Conservation (phyloP, 2,329 filamentous ascomycete species). For the Colletotrichum chrysophilum region DNA sequence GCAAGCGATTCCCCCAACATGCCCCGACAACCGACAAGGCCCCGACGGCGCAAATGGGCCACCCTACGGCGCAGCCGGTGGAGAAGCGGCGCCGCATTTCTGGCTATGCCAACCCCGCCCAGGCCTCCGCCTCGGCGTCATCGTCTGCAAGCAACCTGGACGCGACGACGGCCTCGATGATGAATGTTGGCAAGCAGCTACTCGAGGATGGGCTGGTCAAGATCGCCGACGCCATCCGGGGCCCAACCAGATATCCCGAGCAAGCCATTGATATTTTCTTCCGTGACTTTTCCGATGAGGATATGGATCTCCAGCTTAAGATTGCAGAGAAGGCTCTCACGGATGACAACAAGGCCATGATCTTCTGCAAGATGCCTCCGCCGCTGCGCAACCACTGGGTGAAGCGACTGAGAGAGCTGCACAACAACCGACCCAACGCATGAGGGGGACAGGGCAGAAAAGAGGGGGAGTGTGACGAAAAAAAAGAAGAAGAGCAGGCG, state of each 20-base stretch:
- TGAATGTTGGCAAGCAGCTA: slow-evolving; percentile 25
- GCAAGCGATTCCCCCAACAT: slow-evolving; percentile 44
- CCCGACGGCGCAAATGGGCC: slow-evolving; percentile 19
- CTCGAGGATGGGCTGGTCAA: slow-evolving; percentile 41
- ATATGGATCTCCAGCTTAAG: slow-evolving; percentile 63
- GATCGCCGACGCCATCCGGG: slow-evolving; percentile 44
- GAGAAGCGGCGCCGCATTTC: slow-evolving; percentile 42
- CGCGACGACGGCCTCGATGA: slow-evolving; percentile 21
- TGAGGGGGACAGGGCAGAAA: neutral
- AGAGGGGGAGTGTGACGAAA: neutral
- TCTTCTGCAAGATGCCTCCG: slow-evolving; percentile 66
- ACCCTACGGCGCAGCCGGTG: slow-evolving; percentile 9
- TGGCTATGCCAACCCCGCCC: slow-evolving; percentile 25
- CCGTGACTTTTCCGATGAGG: slow-evolving; percentile 61
- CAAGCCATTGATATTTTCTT: slow-evolving; percentile 66
- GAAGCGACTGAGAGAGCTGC: slow-evolving; percentile 53
- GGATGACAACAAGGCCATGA: slow-evolving; percentile 65
- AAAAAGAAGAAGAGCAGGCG: neutral
- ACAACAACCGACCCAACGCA: slow-evolving; percentile 33
- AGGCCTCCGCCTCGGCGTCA: neutral
- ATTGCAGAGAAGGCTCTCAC: slow-evolving; percentile 63
- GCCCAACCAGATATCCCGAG: slow-evolving; percentile 56
- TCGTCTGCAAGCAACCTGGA: slow-evolving; percentile 34
- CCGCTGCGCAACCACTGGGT: slow-evolving; percentile 62
- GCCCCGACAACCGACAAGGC: slow-evolving; percentile 16